Conservation (phyloP, 2,329 filamentous ascomycete genomes). For the Grosmannia clavigera region DNA sequence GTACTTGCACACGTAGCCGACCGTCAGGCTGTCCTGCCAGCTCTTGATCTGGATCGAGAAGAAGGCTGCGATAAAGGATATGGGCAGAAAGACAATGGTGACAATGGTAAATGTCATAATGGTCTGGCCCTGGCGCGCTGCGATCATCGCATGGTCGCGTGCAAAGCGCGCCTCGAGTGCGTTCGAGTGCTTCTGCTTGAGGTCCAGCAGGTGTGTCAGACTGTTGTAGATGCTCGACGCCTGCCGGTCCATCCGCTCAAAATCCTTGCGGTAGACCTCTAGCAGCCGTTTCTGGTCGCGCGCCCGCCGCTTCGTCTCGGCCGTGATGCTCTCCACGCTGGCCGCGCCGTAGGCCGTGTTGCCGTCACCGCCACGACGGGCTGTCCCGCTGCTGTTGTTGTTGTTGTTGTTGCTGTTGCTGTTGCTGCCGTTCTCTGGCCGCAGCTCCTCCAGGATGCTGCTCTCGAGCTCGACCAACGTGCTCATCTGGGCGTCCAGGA, state of each 20-base stretch:
- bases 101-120: constrained; percentile 33
- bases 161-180: constrained; percentile 52
- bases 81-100: constrained; percentile 31
- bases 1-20: constrained; percentile 18
- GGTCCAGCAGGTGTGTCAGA: constrained; percentile 49
- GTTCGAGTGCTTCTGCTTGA: constrained; percentile 60
- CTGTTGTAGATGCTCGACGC: constrained; percentile 46
- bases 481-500: constrained; percentile 9
- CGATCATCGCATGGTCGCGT: constrained; percentile 47
- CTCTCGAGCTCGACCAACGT: constrained; percentile 27
- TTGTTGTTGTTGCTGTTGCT: too few relatives aligned
- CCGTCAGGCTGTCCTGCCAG: constrained; percentile 26
- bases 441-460: constrained; percentile 23
- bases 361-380: background rate
- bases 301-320: constrained; percentile 39
- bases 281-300: constrained; percentile 45
- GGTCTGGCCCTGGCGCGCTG: constrained; percentile 35
- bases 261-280: constrained; percentile 44
- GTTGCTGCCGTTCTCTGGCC: constrained; percentile 1
- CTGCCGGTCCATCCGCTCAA: constrained; percentile 52
- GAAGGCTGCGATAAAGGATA: constrained; percentile 30
- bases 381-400: too few relatives aligned
- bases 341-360: background rate
- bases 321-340: constrained; percentile 4
- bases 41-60: constrained; percentile 31